Evolutionary conservation across 805 yeast species (phyloP), one percentile per base, ranked within the genome.

Genomic region (Torulaspora maleeae): DNA sequence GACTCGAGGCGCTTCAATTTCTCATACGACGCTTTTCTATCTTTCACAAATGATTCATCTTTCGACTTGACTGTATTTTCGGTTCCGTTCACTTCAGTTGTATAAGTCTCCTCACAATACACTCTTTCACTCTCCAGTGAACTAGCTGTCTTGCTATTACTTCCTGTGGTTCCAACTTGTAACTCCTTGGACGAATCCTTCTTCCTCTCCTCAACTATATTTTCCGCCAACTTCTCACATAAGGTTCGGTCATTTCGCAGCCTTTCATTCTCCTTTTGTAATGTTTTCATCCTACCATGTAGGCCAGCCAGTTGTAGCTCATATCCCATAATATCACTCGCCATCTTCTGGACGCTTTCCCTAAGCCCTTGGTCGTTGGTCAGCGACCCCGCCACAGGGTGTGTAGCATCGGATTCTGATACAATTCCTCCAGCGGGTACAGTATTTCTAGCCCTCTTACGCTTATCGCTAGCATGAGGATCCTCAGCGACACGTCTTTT

Each of bases 251-350:
- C 37, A 19, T 41, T 39, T 34, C 46, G 48, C 30, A 50, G 48
- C 9, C 38, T 43, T 11, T 40, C 41, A 35, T 47, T 48, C 22
- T 50, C 50, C 27, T 36, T 43, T 10, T 19, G 33, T 28, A 45
- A 30, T 15, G 40, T 40, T 27, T 29, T 19, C 36, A 53, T 45
- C 32, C 41, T 49, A 15, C 60, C 59, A 24, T 43, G 37, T 16
- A 56, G 27, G 10, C 54, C 39, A 1, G 62, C 50, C 7, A 58
- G 17, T 37, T 51, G 49, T 16, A 55, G 32, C 35, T 59, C 60
- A 37, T 56, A 52, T 20, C 49, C 39, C 45, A 58, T 49, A n/a
- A 57, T 37, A 32, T 57, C 59, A 24, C 43, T 38, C 2, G 58
- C 38, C 44, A 59, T 43, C 11, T 41, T 40, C 25, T 17, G 38